Evolutionary conservation across 257 asterid species (phyloP).

Genomic region (Petunia secreta): DNA sequence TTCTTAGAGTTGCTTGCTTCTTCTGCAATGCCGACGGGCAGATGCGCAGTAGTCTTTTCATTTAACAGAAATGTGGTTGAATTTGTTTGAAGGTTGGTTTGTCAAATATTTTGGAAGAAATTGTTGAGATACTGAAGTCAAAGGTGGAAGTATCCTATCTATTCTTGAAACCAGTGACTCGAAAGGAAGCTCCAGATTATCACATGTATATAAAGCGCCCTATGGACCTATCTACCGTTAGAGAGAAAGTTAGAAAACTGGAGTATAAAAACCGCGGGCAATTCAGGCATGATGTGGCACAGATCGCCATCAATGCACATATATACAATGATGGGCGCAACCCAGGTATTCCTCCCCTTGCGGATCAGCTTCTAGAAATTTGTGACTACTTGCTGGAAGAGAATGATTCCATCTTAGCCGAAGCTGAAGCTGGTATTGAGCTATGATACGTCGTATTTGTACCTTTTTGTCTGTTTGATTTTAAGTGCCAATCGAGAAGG

Average conservation of each 20-base stretch:
- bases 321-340: conserved; percentile 72
- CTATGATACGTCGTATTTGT: conserved; percentile 1
- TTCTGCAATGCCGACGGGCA: not conserved
- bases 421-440: conserved; percentile 86
- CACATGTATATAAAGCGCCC: conserved; percentile 58
- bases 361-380: conserved; percentile 92
- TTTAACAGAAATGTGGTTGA: conserved; percentile 26
- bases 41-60: not conserved
- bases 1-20: conserved; percentile 3
- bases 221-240: conserved; percentile 88
- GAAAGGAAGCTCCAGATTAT: conserved; percentile 96
- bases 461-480: not conserved
- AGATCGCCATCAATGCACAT: conserved; percentile 83
- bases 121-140: conserved; percentile 71
- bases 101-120: conserved; percentile 73
- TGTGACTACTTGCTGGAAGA: conserved; percentile 77
- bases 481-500: not conserved
- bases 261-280: conserved; percentile 81
- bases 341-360: conserved; percentile 97
- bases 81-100: conserved; percentile 68
- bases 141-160: conserved; percentile 71
- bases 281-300: conserved; percentile 84
- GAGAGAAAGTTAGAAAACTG: conserved; percentile 73
- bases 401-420: conserved; percentile 52
- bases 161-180: conserved; percentile 85